Evolutionary conservation across 345 rosid genomes (phyloP), one percentile per base, ranked within the genome.

Genomic region (Pistacia integerrima): DNA sequence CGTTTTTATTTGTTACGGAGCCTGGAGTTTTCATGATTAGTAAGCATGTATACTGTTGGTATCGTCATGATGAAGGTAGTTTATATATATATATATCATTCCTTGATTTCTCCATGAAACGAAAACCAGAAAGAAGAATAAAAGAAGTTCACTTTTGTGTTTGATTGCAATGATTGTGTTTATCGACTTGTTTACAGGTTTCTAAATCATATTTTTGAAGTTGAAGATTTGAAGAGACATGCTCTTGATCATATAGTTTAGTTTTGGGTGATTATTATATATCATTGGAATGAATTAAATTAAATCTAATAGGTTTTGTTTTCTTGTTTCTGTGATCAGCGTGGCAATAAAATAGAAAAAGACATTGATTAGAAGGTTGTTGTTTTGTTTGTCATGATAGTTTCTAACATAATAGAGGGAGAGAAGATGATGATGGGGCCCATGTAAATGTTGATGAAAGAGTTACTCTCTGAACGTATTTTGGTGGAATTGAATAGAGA

Each of bases 91-190:
- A 36, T 51, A 51, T 11, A 51, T 75, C 59, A 36, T 69, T 35
- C 68, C 17, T 69, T 56, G 70, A 46, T 76, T 44, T 73, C 64
- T 57, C 12, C 63, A 46, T 25, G 72, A 77, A 77, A 72, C 54
- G 67, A 57, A 44, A 30, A 41, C 62, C 56, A 25, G 38, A 71
- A 64, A 70, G 49, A 57, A 46, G 66, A 69, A 25, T 49, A 54
- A 67, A 75, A 11, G 55, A 33, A 66, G 17, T 25, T 46, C 10
- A 22, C 11, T 48, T 46, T 67, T 48, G 28, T 12, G 18, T 6
- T 67, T 49, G 58, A 22, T 67, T 49, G 71, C 52, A 67, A 10
- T 5, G 71, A 48, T 48, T 22, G 12, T 49, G 36, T 25, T 67
- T 49, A 48, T 48, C 38, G 20, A 22, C 38, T 67, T 49, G 36